Base-by-base conservation (phyloP, 257 asterid species). In the Solanum piurae region DNA sequence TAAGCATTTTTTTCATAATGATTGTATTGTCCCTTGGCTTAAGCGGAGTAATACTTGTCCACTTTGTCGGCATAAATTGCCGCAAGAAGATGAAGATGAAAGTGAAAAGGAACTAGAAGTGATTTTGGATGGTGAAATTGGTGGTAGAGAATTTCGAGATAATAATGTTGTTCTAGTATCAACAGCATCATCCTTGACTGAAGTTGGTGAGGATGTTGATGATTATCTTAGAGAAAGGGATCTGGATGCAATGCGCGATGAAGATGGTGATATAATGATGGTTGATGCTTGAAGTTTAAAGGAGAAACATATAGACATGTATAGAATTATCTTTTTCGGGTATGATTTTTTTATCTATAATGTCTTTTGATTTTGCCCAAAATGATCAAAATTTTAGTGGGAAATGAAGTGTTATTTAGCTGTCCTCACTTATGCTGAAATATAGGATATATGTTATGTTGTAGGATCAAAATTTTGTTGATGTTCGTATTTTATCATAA, bases 201-300 rank as follows among this genome's bases (percentile, higher is more conserved):
- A 37, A 12, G 58, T 46, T 23, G 44, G 62, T 29, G 84, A 46
- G 7, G 77, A 42, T 58, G 84, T 40, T 55, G 89, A 60, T 37
- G 89, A 75, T 79, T 89, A 52, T 12, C 25, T 40, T 60, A 89
- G 79, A 33, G 88, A 80, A 29, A 64, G 64, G 86, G 86, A 46
- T 66, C 4, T 88, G 42, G 93, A 91, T 27, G 88, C 85, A 52
- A 93, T 88, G 93, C 92, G 71, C 13, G 96, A 92, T 88, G 96
- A 89, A 86, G 96, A 93, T 86, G 96, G 95, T 7, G 96, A 92
- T 88, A 92, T 90, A 66, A 52, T 92, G 92, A 93, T 93, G 94
- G 52, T 86, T 21, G 94, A 93, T 86, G 94, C 93, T 4, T 89
- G 89, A 90, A 40, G 38, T 69, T 52, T 1, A 74, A 20, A 66